Conservation (phyloP, 345 rosid genomes). For the Sisymbrium irio region DNA sequence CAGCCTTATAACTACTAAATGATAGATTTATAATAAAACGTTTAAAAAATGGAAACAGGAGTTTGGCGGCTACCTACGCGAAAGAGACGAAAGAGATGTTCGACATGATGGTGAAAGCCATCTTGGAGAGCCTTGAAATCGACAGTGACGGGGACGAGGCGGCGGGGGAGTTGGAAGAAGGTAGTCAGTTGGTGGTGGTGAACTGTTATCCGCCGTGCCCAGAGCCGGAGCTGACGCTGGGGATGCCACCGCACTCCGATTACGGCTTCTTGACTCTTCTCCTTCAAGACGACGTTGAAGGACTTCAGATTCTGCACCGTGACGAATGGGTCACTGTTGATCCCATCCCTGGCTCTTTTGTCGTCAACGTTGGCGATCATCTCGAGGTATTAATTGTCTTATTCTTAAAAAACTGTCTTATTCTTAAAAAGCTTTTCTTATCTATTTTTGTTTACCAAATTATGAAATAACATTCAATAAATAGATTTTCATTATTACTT, state of each 20-base stretch:
- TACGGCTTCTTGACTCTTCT: conserved; percentile 85
- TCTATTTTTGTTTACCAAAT: not conserved
- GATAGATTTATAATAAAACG: no score
- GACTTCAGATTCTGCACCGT: conserved; percentile 57
- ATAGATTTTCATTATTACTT: not conserved
- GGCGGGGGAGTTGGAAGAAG: conserved; percentile 47
- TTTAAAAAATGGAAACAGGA: conserved; percentile 41
- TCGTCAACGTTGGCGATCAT: conserved; percentile 86
- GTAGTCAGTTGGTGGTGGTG: conserved; percentile 74
- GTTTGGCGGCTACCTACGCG: conserved; percentile 62
- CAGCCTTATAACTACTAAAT: not conserved
- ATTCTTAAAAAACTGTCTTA: not conserved
- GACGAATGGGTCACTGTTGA: conserved; percentile 74
- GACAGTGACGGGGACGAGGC: conserved; percentile 32
- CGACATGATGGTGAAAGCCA: conserved; percentile 59
- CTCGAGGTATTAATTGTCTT: conserved; percentile 58
- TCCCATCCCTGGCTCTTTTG: conserved; percentile 67
- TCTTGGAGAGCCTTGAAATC: conserved; percentile 55
- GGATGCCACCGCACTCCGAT: conserved; percentile 96
- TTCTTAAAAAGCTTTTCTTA: not conserved
- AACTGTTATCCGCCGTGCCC: conserved; percentile 86
- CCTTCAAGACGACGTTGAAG: conserved; percentile 79
- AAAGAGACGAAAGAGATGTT: conserved; percentile 61
- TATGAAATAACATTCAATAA: not conserved
- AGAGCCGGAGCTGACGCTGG: conserved; percentile 78